phyloP scores from a whole-genome alignment of 2,329 filamentous ascomycete genomes.

The Chalara sp. region DNA sequence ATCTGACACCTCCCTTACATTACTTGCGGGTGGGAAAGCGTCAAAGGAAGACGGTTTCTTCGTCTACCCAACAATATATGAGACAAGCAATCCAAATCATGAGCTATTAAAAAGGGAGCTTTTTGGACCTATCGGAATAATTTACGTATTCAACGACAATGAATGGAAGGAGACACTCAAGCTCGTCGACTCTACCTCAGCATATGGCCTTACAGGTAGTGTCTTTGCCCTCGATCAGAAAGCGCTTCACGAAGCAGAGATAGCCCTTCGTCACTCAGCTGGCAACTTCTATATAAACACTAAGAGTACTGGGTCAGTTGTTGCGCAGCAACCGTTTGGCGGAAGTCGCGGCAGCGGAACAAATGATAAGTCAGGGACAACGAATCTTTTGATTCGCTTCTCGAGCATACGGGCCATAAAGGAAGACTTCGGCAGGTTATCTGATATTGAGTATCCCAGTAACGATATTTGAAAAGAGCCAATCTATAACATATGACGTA shows the following conservation, averaged over 20 bases:
- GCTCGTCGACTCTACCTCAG: conserved; percentile 63
- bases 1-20: conserved; percentile 62
- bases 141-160: conserved; percentile 72
- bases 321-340: conserved; percentile 68
- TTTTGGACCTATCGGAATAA: conserved; percentile 70
- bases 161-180: conserved; percentile 49
- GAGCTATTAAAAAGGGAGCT: conserved; percentile 71
- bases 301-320: conserved; percentile 70
- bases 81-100: conserved; percentile 66
- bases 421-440: conserved; percentile 65
- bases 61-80: conserved; percentile 77
- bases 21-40: conserved; percentile 70
- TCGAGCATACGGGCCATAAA: conserved; percentile 63
- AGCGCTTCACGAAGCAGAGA: conserved; percentile 61
- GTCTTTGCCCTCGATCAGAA: conserved; percentile 66
- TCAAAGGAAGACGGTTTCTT: conserved; percentile 76
- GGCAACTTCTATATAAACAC: conserved; percentile 86
- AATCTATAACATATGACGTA: neutral
- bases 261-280: conserved; percentile 63
- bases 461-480: conserved; percentile 43
- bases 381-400: conserved; percentile 57
- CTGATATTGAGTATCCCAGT: conserved; percentile 61
- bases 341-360: conserved; percentile 62
- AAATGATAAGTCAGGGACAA: conserved; percentile 67
- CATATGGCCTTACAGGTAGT: conserved; percentile 72